Evolutionary conservation across 352 stramenopile species (phyloP).

Genomic region (Globisporangium rhizosaccharum): DNA sequence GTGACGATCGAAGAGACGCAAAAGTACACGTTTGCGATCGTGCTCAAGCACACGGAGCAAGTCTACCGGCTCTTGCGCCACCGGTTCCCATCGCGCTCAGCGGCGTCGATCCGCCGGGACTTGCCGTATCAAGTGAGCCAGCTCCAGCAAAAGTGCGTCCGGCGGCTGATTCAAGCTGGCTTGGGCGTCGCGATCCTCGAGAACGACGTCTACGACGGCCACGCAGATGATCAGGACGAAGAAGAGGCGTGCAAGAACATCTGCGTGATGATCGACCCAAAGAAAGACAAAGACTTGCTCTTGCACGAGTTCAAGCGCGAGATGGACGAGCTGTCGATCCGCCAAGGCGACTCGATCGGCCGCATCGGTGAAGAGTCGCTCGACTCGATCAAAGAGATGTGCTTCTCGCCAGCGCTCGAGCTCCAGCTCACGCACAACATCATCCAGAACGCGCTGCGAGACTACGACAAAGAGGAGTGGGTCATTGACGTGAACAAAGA

Average conservation of each 20-base stretch:
- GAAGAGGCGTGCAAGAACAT: conserved; percentile 65
- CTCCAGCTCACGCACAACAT: conserved; percentile 87
- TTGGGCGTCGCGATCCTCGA: conserved; percentile 70
- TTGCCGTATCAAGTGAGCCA: conserved; percentile 61
- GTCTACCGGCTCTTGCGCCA: conserved; percentile 57
- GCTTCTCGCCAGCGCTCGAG: conserved; percentile 80
- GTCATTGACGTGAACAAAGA: conserved; percentile 83
- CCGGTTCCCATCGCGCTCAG: conserved; percentile 66
- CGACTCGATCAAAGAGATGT: conserved; percentile 77
- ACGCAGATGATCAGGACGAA: conserved; percentile 28
- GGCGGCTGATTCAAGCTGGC: conserved; percentile 72
- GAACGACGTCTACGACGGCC: conserved; percentile 55
- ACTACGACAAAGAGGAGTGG: conserved; percentile 88
- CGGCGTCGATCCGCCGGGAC: conserved; percentile 60
- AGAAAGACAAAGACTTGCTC: conserved; percentile 77
- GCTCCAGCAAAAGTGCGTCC: conserved; percentile 80
- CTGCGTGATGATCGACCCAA: conserved; percentile 75
- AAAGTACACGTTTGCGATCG: conserved; percentile 86
- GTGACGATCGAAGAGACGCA: conserved; percentile 83
- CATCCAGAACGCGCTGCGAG: conserved; percentile 80
- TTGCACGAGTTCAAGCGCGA: conserved; percentile 87
- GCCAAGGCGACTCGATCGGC: conserved; percentile 56
- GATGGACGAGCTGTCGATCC: conserved; percentile 80
- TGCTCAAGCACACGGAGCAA: conserved; percentile 81
- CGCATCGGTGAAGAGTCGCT: conserved; percentile 74